phyloP scores from a whole-genome alignment of 768 basidiomycete genomes.

The Suillus clintonianus region DNA sequence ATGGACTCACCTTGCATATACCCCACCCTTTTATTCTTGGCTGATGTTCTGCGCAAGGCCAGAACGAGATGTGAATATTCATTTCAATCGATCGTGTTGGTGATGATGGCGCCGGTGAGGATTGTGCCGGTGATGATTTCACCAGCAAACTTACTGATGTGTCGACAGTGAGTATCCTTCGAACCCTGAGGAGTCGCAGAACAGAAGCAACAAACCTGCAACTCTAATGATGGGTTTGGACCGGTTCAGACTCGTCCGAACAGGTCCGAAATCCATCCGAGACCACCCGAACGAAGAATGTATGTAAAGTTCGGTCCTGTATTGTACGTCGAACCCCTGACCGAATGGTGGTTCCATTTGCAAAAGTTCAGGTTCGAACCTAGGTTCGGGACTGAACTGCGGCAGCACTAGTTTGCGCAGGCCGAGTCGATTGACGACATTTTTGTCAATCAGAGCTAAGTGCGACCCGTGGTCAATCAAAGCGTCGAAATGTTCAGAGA shows the following conservation, averaged over 20 bases:
- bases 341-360: not conserved
- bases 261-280: not conserved
- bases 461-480: no score
- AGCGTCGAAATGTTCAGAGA: no score
- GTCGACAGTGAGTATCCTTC: not conserved
- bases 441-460: no score
- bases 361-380: no score
- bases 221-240: not conserved
- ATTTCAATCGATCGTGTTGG: not conserved
- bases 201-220: constrained; percentile 1
- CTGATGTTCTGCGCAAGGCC: not conserved
- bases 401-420: no score
- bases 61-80: not conserved
- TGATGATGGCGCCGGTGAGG: not conserved
- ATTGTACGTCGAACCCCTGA: not conserved
- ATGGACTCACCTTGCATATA: not conserved
- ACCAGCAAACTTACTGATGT: not conserved
- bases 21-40: not conserved
- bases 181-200: not conserved
- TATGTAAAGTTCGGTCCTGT: not conserved
- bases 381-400: no score
- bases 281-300: not conserved
- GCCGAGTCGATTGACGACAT: no score
- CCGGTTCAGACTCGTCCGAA: not conserved
- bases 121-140: not conserved